Percentiles rank a stretch among this genome's conserved stretches.
These are phyloP conservation scores for Nematocida minor DNA, from an alignment of 371 early-diverging fungal species.

Conservation along the genomic window DNA sequence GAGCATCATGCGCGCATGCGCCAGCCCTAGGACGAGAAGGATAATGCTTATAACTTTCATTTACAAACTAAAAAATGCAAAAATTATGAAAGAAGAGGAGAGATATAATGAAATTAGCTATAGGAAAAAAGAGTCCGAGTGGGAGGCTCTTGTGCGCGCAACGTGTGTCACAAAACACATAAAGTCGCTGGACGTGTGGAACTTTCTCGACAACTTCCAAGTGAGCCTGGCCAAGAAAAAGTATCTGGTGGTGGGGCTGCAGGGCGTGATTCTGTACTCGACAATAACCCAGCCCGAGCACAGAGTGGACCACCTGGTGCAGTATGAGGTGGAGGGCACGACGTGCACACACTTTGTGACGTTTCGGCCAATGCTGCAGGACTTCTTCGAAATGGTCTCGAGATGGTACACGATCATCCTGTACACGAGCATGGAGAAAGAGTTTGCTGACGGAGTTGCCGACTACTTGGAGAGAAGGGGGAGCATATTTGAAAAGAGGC, in stretches of 20 bases:
- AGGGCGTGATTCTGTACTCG: conserved; percentile 23
- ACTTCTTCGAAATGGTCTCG: conserved; percentile 16
- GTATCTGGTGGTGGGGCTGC: conserved; percentile 33
- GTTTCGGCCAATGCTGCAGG: conserved; percentile 32
- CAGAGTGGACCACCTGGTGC: conserved; percentile 21
- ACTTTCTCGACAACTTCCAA: conserved; percentile 25
- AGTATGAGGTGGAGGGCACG: not conserved
- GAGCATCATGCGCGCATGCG: conserved; percentile 8
- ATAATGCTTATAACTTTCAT: conserved; percentile 30
- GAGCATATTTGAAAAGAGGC: not conserved
- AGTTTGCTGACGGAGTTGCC: conserved; percentile 22
- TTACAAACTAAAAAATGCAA: conserved; percentile 21
- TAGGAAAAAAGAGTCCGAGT: not conserved
- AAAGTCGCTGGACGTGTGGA: conserved; percentile 16
- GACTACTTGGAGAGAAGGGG: not conserved
- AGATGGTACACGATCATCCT: conserved; percentile 37
- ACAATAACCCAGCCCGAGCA: not conserved
- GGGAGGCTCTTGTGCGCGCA: conserved; percentile 1
- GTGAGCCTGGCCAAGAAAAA: not conserved
- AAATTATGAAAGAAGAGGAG: conserved; percentile 8
- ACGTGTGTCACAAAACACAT: conserved; percentile 4
- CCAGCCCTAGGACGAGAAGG: not conserved
- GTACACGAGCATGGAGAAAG: conserved; percentile 22
- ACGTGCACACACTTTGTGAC: conserved; percentile 33
- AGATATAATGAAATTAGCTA: not conserved